Conservation (phyloP, 2,329 filamentous ascomycete species). For the Periconia digitata region DNA sequence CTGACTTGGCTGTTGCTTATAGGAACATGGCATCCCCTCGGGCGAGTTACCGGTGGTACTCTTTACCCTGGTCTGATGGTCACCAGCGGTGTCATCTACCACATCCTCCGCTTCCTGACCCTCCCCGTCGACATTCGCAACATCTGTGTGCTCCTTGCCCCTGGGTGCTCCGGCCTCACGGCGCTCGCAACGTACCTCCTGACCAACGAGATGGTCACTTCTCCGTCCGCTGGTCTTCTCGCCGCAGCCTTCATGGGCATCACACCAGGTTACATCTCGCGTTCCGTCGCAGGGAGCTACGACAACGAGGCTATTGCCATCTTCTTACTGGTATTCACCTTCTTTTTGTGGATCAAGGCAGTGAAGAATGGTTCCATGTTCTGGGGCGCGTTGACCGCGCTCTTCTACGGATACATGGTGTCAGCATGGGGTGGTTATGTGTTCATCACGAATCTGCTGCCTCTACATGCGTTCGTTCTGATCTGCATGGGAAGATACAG, state of each 20-base stretch:
- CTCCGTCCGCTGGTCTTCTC: conserved; percentile 89
- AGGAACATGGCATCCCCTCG: conserved; percentile 97
- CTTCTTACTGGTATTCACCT: conserved; percentile 97
- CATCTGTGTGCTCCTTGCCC: conserved; percentile 95
- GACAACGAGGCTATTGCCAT: conserved; percentile 99
- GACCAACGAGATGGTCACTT: conserved; percentile 96
- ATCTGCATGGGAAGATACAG: conserved; percentile 98
- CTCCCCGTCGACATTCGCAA: conserved; percentile 98
- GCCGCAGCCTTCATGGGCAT: conserved; percentile 98
- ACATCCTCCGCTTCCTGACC: conserved; percentile 82
- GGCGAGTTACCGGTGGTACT: conserved; percentile 97
- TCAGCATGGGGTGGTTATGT: conserved; percentile 99
- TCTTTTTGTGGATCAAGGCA: conserved; percentile 98
- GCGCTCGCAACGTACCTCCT: conserved; percentile 91
- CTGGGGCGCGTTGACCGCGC: conserved; percentile 90
- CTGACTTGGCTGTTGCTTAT: conserved; percentile 15
- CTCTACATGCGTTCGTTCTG: conserved; percentile 89
- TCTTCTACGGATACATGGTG: conserved; percentile 99
- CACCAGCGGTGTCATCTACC: conserved; percentile 95
- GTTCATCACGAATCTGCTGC: conserved; percentile 97
- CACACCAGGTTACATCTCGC: conserved; percentile 93
- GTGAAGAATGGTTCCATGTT: conserved; percentile 95
- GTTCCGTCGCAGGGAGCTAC: conserved; percentile 96
- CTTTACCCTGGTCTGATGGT: conserved; percentile 99
- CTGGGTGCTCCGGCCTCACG: conserved; percentile 90